phyloP scores from a whole-genome alignment of 768 basidiomycete species.

The Termitomyces sp. region DNA sequence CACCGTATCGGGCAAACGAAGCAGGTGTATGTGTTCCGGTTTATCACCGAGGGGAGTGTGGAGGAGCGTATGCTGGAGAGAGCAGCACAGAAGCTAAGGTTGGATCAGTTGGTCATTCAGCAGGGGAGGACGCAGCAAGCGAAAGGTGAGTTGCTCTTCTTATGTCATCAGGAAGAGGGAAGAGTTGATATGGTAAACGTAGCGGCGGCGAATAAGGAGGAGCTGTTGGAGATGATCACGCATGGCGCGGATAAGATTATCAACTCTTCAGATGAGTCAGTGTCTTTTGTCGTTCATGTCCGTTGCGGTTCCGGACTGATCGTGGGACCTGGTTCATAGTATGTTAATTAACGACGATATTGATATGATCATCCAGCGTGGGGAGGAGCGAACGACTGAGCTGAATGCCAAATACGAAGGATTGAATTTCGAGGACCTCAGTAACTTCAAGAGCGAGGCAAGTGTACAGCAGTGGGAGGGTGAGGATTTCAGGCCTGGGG shows the following conservation, averaged over 20 bases:
- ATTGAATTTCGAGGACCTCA: slow-evolving; percentile 90
- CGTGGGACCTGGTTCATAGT: slow-evolving; percentile 28
- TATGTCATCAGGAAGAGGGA: not conserved
- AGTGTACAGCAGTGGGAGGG: slow-evolving; percentile 94
- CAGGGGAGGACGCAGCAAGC: slow-evolving; percentile 82
- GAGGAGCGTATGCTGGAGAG: slow-evolving; percentile 94
- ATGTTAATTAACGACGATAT: slow-evolving; percentile 84
- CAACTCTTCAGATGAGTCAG: slow-evolving; percentile 69
- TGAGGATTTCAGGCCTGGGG: slow-evolving; percentile 81
- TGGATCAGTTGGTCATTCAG: slow-evolving; percentile 96
- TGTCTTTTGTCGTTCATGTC: not conserved
- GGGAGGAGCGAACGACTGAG: slow-evolving; percentile 86
- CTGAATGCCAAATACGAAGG: slow-evolving; percentile 90
- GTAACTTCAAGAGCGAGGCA: slow-evolving; percentile 94
- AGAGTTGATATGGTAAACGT: not conserved
- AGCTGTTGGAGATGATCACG: slow-evolving; percentile 95
- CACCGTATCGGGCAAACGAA: slow-evolving; percentile 97
- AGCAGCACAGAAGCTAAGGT: slow-evolving; percentile 89
- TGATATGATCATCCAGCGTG: slow-evolving; percentile 86
- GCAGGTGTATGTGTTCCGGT: slow-evolving; percentile 96
- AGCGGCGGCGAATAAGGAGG: slow-evolving; percentile 94
- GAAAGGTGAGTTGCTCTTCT: slow-evolving; percentile 47
- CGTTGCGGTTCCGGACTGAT: not conserved
- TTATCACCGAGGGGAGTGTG: slow-evolving; percentile 92
- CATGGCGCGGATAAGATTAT: slow-evolving; percentile 98